Evolutionary conservation across 2,329 filamentous ascomycete species (phyloP), one percentile per base, ranked within the genome.

Genomic region (Aspergillus spinulosporus): DNA sequence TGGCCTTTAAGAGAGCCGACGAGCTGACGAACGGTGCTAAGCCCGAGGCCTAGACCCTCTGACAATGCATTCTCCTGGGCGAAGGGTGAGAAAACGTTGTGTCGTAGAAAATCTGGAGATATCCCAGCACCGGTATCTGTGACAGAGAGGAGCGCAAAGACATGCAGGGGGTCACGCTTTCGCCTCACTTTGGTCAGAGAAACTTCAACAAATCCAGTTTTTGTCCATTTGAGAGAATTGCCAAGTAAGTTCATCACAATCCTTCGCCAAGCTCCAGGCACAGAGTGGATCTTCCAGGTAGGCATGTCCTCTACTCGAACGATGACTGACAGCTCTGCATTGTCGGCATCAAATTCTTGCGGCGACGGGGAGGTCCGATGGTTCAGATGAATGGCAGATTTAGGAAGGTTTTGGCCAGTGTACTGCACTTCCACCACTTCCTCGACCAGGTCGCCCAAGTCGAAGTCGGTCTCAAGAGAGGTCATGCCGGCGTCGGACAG

Each of bases 111-210:
- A 5, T 85, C 80, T 0, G 80, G 72, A 0, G 78, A 77, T 12
- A 89, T 89, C 0, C 86, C 86, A 15, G 76, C 76, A 1, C 86
- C 86, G 0, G 85, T 85, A 59, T 89, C 87, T 0, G 74, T 74
- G 1, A 89, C 79, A 0, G 74, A 79, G 2, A 81, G 61, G 5
- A 64, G 56, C 8, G 65, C 62, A 26, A 59, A 54, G 3, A 63
- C 53, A 4, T 49, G 40, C n/a, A 39, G 43, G 3, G 58, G 37
- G 28, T 66, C 44, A 50, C 45, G 28, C 54, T 53, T 37, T 21
- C 40, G 21, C 44, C 52, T 44, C 51, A 56, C 46, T 36, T 59
- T 48, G 50, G 52, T 55, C 37, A 69, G 45, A 5, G 58, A 50
- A 1, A 72, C 58, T 21, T 59, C 61, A 21, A 71, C 61, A 11